Evolutionary conservation across 768 basidiomycete genomes (phyloP).

Genomic region (Paxillus ammoniavirescens): DNA sequence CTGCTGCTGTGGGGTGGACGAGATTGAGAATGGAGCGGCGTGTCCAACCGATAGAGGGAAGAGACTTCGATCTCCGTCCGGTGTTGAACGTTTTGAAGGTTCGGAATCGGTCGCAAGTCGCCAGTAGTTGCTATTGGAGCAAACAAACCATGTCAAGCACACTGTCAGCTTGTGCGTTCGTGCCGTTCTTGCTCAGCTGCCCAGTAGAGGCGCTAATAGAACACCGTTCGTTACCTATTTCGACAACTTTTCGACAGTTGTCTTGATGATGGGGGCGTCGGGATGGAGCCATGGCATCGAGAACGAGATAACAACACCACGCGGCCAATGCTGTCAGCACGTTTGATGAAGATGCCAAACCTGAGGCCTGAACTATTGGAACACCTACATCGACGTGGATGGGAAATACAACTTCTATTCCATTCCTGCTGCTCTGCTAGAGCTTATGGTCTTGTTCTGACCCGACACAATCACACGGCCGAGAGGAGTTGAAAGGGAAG

Average conservation of each 20-base stretch:
- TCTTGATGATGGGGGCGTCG: neutral
- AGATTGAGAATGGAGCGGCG: too few species aligned
- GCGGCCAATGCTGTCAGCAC: neutral
- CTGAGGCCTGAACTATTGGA: neutral
- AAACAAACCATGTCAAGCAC: too few species aligned
- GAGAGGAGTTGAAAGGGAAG: neutral
- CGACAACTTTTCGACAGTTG: too few species aligned
- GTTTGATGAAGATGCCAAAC: neutral
- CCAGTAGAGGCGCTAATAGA: too few species aligned
- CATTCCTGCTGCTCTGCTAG: neutral
- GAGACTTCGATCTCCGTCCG: too few species aligned
- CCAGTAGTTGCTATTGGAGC: too few species aligned
- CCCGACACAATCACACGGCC: neutral
- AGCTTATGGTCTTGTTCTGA: neutral
- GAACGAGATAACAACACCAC: neutral
- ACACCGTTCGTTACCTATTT: slow-evolving; percentile 21
- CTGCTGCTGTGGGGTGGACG: too few species aligned
- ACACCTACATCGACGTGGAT: neutral
- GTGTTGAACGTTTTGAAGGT: too few species aligned
- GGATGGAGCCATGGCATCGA: neutral
- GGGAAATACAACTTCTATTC: neutral
- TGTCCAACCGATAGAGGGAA: too few species aligned
- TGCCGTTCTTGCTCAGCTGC: too few species aligned
- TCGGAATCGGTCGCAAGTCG: too few species aligned
- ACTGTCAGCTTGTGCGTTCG: too few species aligned